Evolutionary conservation across 805 yeast species (phyloP).

Genomic region (Grigorovia transvaalensis): DNA sequence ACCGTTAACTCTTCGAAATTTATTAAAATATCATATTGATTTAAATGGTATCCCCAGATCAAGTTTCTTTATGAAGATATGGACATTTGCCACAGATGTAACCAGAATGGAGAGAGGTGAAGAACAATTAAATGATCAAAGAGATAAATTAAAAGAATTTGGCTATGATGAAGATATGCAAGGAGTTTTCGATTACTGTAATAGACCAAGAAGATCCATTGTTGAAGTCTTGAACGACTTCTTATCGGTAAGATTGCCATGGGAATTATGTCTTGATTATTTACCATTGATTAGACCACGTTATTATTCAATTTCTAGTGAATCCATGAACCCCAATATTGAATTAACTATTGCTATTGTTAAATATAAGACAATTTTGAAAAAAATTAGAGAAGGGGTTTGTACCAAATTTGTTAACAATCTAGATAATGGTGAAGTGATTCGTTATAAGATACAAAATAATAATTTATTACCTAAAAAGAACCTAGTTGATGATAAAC

Average conservation of each 20-base stretch:
- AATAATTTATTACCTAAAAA: constrained; percentile 34
- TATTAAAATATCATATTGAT: constrained; percentile 74
- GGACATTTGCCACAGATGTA: constrained; percentile 63
- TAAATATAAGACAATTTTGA: constrained; percentile 71
- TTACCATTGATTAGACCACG: constrained; percentile 76
- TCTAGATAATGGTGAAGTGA: constrained; percentile 40
- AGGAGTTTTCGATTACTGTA: constrained; percentile 83
- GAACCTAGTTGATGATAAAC: constrained; percentile 23
- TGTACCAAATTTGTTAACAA: constrained; percentile 68
- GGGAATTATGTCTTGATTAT: constrained; percentile 63
- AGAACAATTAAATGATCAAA: constrained; percentile 45
- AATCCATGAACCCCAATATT: constrained; percentile 32
- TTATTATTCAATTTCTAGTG: constrained; percentile 73
- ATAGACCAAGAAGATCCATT: constrained; percentile 81
- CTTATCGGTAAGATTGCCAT: constrained; percentile 61
- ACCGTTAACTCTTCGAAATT: constrained; percentile 56
- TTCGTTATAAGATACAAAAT: constrained; percentile 38
- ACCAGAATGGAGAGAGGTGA: constrained; percentile 19
- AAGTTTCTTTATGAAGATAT: constrained; percentile 61
- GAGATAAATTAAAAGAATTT: constrained; percentile 67
- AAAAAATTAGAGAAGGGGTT: constrained; percentile 67
- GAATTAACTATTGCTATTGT: constrained; percentile 79
- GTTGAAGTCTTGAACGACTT: constrained; percentile 80
- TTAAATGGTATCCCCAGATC: constrained; percentile 74
- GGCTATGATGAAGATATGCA: constrained; percentile 62